A percentile compares a stretch with the other conserved stretches of the same genome.
Evolutionary conservation across 352 stramenopile species (phyloP).

Genomic region (Globisporangium rhizosaccharum): DNA sequence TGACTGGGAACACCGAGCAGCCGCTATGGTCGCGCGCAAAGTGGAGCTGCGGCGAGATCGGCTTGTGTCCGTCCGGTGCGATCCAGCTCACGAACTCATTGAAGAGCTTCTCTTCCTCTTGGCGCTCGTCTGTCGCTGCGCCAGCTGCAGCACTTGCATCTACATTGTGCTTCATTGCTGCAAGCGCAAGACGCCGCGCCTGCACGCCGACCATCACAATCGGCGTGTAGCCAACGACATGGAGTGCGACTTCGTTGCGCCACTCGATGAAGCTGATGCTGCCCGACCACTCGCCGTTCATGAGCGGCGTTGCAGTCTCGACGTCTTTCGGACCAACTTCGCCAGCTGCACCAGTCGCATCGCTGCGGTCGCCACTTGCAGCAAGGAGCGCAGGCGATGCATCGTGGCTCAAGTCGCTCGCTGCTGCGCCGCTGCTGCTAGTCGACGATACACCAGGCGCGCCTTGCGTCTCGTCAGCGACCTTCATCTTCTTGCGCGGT

Average conservation of each 20-base stretch:
- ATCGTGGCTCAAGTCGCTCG: slow-evolving; percentile 3
- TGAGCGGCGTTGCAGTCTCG: slow-evolving; percentile 36
- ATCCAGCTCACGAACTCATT: slow-evolving; percentile 84
- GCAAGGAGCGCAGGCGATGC: not conserved
- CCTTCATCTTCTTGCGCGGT: slow-evolving; percentile 57
- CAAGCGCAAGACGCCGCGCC: slow-evolving; percentile 69
- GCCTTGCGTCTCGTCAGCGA: slow-evolving; percentile 28
- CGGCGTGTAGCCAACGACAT: slow-evolving; percentile 65
- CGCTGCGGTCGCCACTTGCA: slow-evolving; percentile 5
- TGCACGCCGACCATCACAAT: slow-evolving; percentile 79
- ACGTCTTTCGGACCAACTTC: slow-evolving; percentile 19
- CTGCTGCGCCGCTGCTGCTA: not conserved
- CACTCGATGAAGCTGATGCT: slow-evolving; percentile 87
- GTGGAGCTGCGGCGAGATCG: slow-evolving; percentile 63
- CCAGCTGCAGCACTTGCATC: slow-evolving; percentile 14
- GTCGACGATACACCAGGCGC: not conserved
- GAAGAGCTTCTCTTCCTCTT: slow-evolving; percentile 77
- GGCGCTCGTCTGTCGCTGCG: slow-evolving; percentile 22
- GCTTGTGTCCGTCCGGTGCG: slow-evolving; percentile 50
- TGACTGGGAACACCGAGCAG: slow-evolving; percentile 57
- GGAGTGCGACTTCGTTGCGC: slow-evolving; percentile 68
- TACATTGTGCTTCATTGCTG: slow-evolving; percentile 46
- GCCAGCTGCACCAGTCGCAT: slow-evolving; percentile 15
- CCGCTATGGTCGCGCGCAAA: slow-evolving; percentile 73
- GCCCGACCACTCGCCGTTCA: slow-evolving; percentile 65